These are phyloP conservation scores for Schizochytrium sp. DNA, from an alignment of 108 stramenopile genomes.

Conservation along the genomic window DNA sequence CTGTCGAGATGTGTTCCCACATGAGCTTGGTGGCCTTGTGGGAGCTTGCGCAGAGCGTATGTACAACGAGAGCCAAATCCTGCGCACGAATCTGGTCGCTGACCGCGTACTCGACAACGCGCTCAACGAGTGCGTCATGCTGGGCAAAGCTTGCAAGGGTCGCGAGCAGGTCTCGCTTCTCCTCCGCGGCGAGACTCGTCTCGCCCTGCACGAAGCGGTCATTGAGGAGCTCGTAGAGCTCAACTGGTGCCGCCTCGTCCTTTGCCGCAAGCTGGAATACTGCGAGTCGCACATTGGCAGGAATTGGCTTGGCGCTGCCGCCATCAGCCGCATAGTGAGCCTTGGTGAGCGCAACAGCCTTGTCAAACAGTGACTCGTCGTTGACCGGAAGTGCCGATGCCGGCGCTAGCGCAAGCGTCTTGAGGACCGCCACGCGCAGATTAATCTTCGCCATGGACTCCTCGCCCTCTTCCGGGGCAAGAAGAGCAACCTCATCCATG, in stretches of 20 bases:
- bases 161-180: not conserved
- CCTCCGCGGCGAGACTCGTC: not conserved
- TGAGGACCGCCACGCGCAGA: not conserved
- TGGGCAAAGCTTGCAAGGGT: not conserved
- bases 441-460: not conserved
- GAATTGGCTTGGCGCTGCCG: not conserved
- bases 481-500: not conserved
- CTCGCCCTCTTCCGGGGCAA: not conserved
- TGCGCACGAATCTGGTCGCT: constrained; percentile 2
- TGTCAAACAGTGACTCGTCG: not conserved
- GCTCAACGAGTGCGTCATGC: not conserved
- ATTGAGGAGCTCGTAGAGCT: not conserved
- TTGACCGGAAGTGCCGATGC: not conserved
- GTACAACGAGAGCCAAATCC: not conserved
- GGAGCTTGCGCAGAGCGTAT: not conserved
- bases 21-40: not conserved
- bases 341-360: not conserved
- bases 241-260: not conserved
- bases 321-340: not conserved
- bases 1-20: not conserved
- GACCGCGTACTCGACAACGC: not conserved
- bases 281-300: not conserved
- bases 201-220: not conserved
- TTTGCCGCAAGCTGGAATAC: not conserved
- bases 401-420: not conserved